These are phyloP conservation scores for Plasmodium sp. DNA, from an alignment of 169 alveolate genomes.

Conservation along the genomic window DNA sequence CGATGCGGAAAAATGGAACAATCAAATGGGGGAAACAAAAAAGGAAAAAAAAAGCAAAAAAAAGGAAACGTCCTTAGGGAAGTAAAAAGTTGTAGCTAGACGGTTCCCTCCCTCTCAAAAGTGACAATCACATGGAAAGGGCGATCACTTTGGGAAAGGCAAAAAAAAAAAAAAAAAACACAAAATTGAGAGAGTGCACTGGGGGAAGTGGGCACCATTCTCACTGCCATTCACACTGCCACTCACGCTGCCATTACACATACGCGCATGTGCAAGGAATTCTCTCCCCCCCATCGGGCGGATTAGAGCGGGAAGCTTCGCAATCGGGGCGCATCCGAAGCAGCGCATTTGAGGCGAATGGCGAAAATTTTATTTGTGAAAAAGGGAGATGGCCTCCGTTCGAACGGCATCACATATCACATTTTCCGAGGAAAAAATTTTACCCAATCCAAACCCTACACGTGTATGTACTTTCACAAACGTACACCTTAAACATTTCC, in stretches of 20 bases:
- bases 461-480: neutral
- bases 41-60: neutral
- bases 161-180: neutral
- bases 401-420: neutral
- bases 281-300: neutral
- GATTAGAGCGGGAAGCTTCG: neutral
- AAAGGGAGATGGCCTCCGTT: neutral
- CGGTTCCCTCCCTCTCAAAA: neutral
- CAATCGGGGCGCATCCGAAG: neutral
- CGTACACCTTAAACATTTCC: neutral
- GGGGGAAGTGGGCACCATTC: neutral
- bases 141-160: neutral
- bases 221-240: neutral
- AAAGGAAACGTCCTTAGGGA: neutral
- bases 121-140: neutral
- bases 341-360: neutral
- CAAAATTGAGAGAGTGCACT: neutral
- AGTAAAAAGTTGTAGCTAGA: neutral
- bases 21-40: neutral
- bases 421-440: neutral
- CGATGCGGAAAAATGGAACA: neutral
- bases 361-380: neutral
- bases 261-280: neutral
- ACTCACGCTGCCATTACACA: neutral
- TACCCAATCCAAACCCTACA: neutral